Evolutionary conservation across 306 rosid species (phyloP).

Genomic region (Clitoria ternatea): DNA sequence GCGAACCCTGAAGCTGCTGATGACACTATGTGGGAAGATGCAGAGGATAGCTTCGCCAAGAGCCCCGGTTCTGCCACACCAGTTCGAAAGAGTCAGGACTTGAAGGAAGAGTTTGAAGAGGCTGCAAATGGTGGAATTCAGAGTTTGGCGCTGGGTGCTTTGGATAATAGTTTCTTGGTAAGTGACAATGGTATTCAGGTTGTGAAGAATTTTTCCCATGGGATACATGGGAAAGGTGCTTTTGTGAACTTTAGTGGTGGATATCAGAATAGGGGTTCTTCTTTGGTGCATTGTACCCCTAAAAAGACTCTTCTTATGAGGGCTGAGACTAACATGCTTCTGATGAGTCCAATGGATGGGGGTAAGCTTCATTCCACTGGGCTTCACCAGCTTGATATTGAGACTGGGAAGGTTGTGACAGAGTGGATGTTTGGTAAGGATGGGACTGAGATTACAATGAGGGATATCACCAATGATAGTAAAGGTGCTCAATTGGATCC

Average conservation of each 20-base stretch:
- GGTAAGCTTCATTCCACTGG: conserved; percentile 73
- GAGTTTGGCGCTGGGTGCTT: conserved; percentile 90
- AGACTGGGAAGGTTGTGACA: conserved; percentile 82
- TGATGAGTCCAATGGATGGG: conserved; percentile 82
- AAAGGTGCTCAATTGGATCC: conserved; percentile 97
- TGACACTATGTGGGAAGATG: conserved; percentile 96
- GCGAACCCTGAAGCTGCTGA: conserved; percentile 81
- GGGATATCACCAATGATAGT: conserved; percentile 82
- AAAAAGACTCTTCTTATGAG: conserved; percentile 86
- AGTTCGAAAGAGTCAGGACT: conserved; percentile 47
- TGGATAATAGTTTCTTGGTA: conserved; percentile 92
- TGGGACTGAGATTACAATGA: conserved; percentile 91
- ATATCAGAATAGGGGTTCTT: conserved; percentile 22
- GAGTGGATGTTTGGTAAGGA: conserved; percentile 93
- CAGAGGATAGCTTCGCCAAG: conserved; percentile 56
- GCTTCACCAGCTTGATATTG: conserved; percentile 92
- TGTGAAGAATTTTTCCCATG: conserved; percentile 79
- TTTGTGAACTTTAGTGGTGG: conserved; percentile 69
- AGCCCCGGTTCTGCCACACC: conserved; percentile 64
- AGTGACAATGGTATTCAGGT: conserved; percentile 85
- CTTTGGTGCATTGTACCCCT: conserved; percentile 51
- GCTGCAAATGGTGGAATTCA: conserved; percentile 83
- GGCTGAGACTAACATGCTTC: conserved; percentile 95
- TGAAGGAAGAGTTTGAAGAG: conserved; percentile 90
- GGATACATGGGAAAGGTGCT: conserved; percentile 92